Percentiles rank a stretch among this genome's conserved stretches.
Conservation (phyloP, 129 eudicot species). For the Helianthus tuberosus region DNA sequence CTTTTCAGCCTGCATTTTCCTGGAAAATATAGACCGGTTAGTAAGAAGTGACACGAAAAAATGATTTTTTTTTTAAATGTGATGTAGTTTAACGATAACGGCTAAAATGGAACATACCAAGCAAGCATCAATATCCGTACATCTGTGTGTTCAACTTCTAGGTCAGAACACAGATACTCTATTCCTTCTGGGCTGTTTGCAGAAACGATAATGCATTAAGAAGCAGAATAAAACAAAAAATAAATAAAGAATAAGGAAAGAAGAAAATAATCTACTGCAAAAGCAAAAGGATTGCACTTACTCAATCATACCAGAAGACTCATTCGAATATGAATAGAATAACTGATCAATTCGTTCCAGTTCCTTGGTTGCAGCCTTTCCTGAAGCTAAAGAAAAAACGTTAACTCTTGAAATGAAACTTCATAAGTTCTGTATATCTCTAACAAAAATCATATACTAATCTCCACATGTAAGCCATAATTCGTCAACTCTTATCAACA, state of each 20-base stretch:
- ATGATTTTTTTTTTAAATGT: neutral
- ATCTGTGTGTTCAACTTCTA: constrained; percentile 90
- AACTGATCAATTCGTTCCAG: constrained; percentile 85
- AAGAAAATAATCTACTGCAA: neutral
- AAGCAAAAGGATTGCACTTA: constrained; percentile 42
- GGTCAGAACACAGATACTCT: constrained; percentile 78
- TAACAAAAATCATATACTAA: neutral
- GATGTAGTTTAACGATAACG: neutral
- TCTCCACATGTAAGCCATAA: neutral
- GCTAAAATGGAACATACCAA: constrained; percentile 55
- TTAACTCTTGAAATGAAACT: constrained; percentile 19
- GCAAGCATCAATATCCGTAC: constrained; percentile 95
- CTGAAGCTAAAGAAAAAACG: constrained; percentile 58
- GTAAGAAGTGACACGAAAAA: constrained; percentile 8
- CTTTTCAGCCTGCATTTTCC: constrained; percentile 96
- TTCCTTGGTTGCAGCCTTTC: constrained; percentile 88
- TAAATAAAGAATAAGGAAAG: neutral
- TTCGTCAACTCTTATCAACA: neutral
- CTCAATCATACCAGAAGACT: constrained; percentile 76
- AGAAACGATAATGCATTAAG: constrained; percentile 18
- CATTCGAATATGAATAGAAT: constrained; percentile 69
- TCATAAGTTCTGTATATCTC: constrained; percentile 8
- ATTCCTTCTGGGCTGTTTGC: constrained; percentile 89
- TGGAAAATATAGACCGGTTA: constrained; percentile 31
- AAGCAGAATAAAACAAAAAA: constrained; percentile 5